These are phyloP conservation scores for Hirschfeldia incana DNA, from an alignment of 345 rosid species.

Conservation along the genomic window DNA sequence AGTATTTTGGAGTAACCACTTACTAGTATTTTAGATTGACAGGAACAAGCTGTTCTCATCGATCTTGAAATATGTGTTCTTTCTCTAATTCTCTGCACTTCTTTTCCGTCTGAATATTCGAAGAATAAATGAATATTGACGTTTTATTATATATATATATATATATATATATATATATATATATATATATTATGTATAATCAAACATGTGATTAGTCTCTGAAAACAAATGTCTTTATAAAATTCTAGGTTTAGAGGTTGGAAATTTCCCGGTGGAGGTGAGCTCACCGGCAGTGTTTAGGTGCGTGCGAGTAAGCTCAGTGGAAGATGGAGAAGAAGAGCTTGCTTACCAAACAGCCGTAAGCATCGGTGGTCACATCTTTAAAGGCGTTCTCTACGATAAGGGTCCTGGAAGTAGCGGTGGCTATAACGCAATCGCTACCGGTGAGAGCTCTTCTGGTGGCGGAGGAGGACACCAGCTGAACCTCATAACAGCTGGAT, in stretches of 20 bases:
- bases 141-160: background rate
- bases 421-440: slow-evolving; percentile 17
- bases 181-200: background rate
- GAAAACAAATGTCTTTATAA: background rate
- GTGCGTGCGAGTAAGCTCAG: slow-evolving; percentile 56
- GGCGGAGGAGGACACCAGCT: slow-evolving; percentile 33
- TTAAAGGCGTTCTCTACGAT: slow-evolving; percentile 69
- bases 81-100: slow-evolving; percentile 28
- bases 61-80: slow-evolving; percentile 28
- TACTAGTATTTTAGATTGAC: slow-evolving; percentile 26
- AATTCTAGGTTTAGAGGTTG: slow-evolving; percentile 57
- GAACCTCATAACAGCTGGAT: slow-evolving; percentile 36
- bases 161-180: background rate
- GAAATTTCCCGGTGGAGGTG: slow-evolving; percentile 60
- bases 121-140: background rate
- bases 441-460: slow-evolving; percentile 38
- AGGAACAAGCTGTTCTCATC: slow-evolving; percentile 30
- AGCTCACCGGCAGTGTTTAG: slow-evolving; percentile 56
- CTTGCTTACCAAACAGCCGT: slow-evolving; percentile 50
- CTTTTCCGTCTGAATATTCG: slow-evolving; percentile 12
- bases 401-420: slow-evolving; percentile 47
- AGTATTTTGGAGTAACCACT: slow-evolving; percentile 22
- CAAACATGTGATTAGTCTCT: slow-evolving; percentile 11
- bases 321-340: slow-evolving; percentile 52
- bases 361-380: slow-evolving; percentile 62